Conservation (phyloP, 73 alveolate species). For the Paramecium primaurelia region DNA sequence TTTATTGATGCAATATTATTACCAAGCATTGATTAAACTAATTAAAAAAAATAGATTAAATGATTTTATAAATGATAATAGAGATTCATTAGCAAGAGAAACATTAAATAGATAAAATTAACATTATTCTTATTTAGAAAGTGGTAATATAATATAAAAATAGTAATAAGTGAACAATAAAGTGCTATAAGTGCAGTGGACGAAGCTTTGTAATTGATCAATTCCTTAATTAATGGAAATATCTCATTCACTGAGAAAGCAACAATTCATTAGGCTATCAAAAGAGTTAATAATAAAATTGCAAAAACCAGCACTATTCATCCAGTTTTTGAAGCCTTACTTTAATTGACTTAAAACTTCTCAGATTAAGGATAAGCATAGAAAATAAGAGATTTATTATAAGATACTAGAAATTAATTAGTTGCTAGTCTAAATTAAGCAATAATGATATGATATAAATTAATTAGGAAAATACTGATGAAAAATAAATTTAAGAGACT, state of each 20-base stretch:
- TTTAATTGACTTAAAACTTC: neutral
- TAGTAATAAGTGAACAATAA: conserved; percentile 26
- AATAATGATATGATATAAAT: neutral
- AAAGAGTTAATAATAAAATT: neutral
- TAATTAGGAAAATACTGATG: neutral
- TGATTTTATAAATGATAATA: conserved; percentile 22
- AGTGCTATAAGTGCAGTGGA: conserved; percentile 31
- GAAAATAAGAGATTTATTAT: conserved; percentile 9
- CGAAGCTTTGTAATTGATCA: conserved; percentile 11
- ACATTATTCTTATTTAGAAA: conserved; percentile 10
- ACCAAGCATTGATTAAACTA: conserved; percentile 25
- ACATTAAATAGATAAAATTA: conserved; percentile 26
- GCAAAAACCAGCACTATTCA: neutral
- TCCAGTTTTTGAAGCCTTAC: conserved; percentile 7
- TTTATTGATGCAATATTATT: conserved; percentile 1
- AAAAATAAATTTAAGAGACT: neutral
- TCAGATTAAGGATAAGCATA: conserved; percentile 4
- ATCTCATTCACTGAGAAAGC: conserved; percentile 24
- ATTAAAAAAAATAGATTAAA: neutral
- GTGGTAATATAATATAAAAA: neutral
- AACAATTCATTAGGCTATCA: conserved; percentile 1
- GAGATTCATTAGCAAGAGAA: conserved; percentile 33
- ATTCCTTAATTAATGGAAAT: conserved; percentile 41
- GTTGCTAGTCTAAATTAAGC: neutral
- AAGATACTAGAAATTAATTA: conserved; percentile 7